Evolutionary conservation across 176 grass and related monocot species (phyloP), one percentile per base, ranked within the genome.

Genomic region (Saccharum officinarum): DNA sequence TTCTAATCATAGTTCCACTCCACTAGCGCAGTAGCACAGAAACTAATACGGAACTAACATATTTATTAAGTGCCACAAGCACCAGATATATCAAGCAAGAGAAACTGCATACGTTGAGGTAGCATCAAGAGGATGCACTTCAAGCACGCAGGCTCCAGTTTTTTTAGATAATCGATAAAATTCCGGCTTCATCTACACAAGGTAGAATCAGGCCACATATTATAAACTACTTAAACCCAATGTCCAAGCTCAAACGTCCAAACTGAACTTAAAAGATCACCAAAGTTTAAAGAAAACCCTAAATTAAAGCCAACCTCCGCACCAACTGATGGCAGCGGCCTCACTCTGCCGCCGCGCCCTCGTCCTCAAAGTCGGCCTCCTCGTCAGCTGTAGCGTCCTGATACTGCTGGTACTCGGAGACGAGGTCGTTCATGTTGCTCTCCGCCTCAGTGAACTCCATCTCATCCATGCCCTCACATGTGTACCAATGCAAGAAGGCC

Each of bases 401-500:
- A 67, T 90, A 90, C 79, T 90, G 84, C 79, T 90, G 88, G 57
- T 90, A 90, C 73, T 90, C 88, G 1, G 88, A 90, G 57, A 90
- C 88, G 0, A 90, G 88, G 28, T 86, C 83, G 20, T 90, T 90
- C 88, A 90, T 90, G 88, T 90, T 90, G 79, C 88, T 83, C 79
- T 90, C 88, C 0, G 93, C 90, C 86, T 95, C 90, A 0, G 93
- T 92, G 73, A 95, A 95, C 77, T 95, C 91, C 93, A 95, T 95
- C 88, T 95, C 90, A 15, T 89, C 88, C 87, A 89, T 90, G 30
- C 85, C 91, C 86, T 88, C 79, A 44, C 81, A 38, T 0, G 84
- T 89, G 80, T 98, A 98, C 95, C 92, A 98, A 5, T 95, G 95
- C 83, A 98, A 85, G 87, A 98, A 93, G 36, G 95, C 95, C 86